These are phyloP conservation scores for Solanum medicagineum DNA, from an alignment of 257 asterid species.

Conservation along the genomic window DNA sequence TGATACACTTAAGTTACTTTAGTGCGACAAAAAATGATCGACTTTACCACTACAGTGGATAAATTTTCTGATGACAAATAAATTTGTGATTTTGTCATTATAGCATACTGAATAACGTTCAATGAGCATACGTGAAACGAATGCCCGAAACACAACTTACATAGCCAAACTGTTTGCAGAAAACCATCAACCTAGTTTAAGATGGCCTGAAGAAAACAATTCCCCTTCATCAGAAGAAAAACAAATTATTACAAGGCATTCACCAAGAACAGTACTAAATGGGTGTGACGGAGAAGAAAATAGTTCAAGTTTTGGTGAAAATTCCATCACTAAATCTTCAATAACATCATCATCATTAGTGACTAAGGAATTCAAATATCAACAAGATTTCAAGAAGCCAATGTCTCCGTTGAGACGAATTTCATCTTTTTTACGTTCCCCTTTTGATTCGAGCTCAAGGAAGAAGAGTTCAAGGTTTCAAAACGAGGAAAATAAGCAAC, in stretches of 20 bases:
- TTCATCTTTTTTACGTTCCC: conserved; percentile 26
- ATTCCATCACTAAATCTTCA: conserved; percentile 14
- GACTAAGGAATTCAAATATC: not conserved
- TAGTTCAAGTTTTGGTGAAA: conserved; percentile 30
- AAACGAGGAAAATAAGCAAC: conserved; percentile 12
- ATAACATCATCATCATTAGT: not conserved
- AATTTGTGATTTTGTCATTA: not conserved
- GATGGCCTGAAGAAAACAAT: conserved; percentile 33
- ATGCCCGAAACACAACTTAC: not conserved
- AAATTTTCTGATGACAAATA: not conserved
- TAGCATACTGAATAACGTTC: not conserved
- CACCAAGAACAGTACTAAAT: conserved; percentile 56
- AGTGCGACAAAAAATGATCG: not conserved
- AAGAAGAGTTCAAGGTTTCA: conserved; percentile 15
- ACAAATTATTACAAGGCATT: conserved; percentile 2
- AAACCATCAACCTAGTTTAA: conserved; percentile 14
- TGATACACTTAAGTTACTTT: not conserved
- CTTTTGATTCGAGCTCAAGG: conserved; percentile 15
- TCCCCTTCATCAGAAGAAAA: conserved; percentile 43
- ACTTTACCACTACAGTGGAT: not conserved
- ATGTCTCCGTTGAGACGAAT: conserved; percentile 34
- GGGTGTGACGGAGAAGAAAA: conserved; percentile 37
- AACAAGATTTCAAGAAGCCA: conserved; percentile 21
- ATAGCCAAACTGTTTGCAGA: conserved; percentile 16
- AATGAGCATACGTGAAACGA: not conserved